Base-by-base conservation (phyloP, 768 basidiomycete species). In the Sarcomyxa edulis region DNA sequence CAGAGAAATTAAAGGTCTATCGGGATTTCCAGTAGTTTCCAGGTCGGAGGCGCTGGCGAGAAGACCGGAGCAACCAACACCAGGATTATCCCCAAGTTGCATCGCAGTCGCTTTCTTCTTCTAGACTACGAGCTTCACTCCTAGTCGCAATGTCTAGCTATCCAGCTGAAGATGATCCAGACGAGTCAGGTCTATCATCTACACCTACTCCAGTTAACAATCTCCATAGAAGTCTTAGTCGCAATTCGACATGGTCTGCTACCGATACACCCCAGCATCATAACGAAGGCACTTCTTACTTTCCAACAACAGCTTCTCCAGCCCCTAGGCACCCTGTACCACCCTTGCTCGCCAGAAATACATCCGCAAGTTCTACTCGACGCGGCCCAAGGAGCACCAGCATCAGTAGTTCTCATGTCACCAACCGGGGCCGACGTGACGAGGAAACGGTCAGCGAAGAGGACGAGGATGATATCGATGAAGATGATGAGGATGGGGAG, bases 271-370 rank as follows among this genome's bases (percentile, higher is more conserved):
- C 80, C 23, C 66, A 62, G 11, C 83, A 82, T 49, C 83, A 81
- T 53, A 66, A 76, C 51, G 75, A 78, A 48, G 84, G 81, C 39
- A 78, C 81, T 12, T 84, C 83, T 6, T 83, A 83, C 56, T 78
- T 73, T 44, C 60, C 74, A 15, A 51, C 60, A 25, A 49, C 64
- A 9, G 48, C 63, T 8, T 57, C 70, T 21, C 72, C 79, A n/a
- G 59, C 68, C 8, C 52, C 68, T 8, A 64, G 69, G 22, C 66
- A 64, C 29, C 56, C 64, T 34, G 58, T 62, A 22, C 44, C 66
- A 3, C 71, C 63, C 12, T 69, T 67, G 29, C 59, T 69, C 15
- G 54, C 68, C 23, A 62, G 78, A 29, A 76, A 63, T 42, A 64
- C 72, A 23, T 83, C 83, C 9, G 54, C 64, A 7, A 67, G 71